Conservation (phyloP, 192 early-diverging fungal genomes). For the Chytriomyces hyalinus region DNA sequence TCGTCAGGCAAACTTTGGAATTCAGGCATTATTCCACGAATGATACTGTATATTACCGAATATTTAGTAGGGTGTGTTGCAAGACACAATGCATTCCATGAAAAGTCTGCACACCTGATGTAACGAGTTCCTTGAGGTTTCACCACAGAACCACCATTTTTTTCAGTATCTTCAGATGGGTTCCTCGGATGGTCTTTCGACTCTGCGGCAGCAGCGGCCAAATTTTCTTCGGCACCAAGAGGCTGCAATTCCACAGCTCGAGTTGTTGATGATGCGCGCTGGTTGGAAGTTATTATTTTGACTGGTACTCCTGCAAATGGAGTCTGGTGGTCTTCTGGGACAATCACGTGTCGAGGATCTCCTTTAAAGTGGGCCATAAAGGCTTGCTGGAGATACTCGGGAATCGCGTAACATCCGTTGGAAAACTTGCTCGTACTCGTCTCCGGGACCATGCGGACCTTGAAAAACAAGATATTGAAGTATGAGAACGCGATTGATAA, state of each 20-base stretch:
- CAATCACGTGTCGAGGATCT: not conserved
- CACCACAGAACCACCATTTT: too few species aligned
- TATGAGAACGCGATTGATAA: too few species aligned
- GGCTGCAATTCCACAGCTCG: too few species aligned
- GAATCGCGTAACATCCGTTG: not conserved
- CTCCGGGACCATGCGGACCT: not conserved
- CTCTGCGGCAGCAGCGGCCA: not conserved
- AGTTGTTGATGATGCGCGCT: too few species aligned
- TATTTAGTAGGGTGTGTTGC: too few species aligned
- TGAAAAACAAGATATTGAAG: too few species aligned
- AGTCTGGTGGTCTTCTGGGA: too few species aligned
- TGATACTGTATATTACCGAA: not conserved
- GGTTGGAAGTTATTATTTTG: too few species aligned
- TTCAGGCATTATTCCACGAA: slow-evolving; percentile 26
- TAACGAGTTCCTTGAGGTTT: not conserved
- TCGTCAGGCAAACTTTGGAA: slow-evolving; percentile 21
- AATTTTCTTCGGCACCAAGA: not conserved
- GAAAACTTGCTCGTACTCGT: not conserved
- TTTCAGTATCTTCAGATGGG: too few species aligned
- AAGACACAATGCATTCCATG: too few species aligned
- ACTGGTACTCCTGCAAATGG: too few species aligned
- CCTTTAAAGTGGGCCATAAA: not conserved
- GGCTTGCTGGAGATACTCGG: not conserved
- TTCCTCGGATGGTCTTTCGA: not conserved
- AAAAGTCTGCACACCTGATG: not conserved